Conservation (phyloP, 176 grass and related monocot species). For the Rhynchospora tenuis region DNA sequence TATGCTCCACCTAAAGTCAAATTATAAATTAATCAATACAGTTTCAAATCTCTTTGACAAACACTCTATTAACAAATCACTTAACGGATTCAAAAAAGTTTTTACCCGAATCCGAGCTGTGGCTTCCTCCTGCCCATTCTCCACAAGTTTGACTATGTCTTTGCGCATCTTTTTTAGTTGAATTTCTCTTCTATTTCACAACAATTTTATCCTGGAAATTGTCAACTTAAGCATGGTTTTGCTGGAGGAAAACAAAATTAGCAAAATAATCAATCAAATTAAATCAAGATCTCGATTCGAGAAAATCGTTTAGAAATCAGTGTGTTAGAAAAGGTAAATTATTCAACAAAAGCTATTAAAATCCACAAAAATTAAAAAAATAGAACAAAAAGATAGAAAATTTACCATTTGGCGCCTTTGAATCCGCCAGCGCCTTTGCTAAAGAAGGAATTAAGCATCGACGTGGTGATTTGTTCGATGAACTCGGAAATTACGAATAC, state of each 20-base stretch:
- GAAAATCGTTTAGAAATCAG: neutral
- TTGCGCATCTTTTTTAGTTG: slow-evolving; percentile 96
- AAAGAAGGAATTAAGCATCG: slow-evolving; percentile 95
- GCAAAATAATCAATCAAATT: neutral
- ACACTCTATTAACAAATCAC: too few species aligned
- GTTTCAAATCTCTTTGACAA: too few species aligned
- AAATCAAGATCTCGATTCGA: neutral
- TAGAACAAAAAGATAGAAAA: neutral
- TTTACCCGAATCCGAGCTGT: too few species aligned
- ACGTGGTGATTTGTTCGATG: slow-evolving; percentile 34
- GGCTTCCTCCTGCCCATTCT: slow-evolving; percentile 79
- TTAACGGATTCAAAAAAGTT: too few species aligned
- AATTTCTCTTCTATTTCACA: slow-evolving; percentile 84
- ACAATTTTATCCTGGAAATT: slow-evolving; percentile 91
- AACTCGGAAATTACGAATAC: neutral
- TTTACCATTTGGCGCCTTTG: slow-evolving; percentile 80
- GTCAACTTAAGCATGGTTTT: slow-evolving; percentile 96
- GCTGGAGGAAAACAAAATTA: slow-evolving; percentile 23
- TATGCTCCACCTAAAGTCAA: slow-evolving; percentile 81
- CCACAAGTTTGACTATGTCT: slow-evolving; percentile 94
- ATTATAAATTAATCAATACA: too few species aligned
- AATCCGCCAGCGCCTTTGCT: slow-evolving; percentile 48
- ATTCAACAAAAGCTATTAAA: too few species aligned
- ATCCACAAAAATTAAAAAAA: too few species aligned
- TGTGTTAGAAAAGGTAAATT: neutral